Percentiles rank a stretch among this genome's conserved stretches.
Conservation (phyloP, 345 rosid genomes). For the Euclidium syriacum region DNA sequence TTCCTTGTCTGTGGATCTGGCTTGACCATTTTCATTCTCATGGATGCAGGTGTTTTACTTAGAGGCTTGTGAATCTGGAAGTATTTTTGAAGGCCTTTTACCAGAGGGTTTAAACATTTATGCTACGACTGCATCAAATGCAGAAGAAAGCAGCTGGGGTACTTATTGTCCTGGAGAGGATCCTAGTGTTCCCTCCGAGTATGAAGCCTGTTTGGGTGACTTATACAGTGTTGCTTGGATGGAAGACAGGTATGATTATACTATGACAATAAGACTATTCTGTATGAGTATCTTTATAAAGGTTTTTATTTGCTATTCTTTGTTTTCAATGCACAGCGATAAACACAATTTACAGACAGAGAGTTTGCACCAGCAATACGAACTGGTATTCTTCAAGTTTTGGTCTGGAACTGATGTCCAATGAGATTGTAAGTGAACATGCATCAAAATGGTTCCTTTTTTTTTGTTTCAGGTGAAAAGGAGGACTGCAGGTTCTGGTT, state of each 20-base stretch:
- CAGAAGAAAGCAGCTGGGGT: conserved; percentile 96
- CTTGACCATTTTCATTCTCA: too few species aligned
- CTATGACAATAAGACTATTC: neutral
- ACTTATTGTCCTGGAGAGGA: conserved; percentile 94
- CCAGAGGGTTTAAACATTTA: conserved; percentile 83
- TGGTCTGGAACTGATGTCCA: neutral
- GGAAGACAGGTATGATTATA: conserved; percentile 82
- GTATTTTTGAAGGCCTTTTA: conserved; percentile 98
- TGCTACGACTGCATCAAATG: conserved; percentile 94
- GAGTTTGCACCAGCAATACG: conserved; percentile 72
- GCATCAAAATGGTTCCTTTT: neutral
- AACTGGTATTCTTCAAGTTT: conserved; percentile 41
- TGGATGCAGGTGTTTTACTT: conserved; percentile 95
- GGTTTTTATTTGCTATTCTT: neutral
- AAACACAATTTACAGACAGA: conserved; percentile 65
- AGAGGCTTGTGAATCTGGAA: conserved; percentile 99
- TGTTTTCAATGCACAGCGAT: conserved; percentile 46
- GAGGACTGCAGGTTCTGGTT: conserved; percentile 49
- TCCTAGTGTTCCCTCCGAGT: conserved; percentile 88
- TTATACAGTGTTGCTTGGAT: conserved; percentile 96
- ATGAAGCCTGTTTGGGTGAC: conserved; percentile 96
- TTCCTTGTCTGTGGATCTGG: neutral
- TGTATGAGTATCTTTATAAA: neutral
- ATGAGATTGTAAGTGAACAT: neutral
- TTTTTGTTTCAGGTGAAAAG: conserved; percentile 60